These are phyloP conservation scores for Akanthomyces dipterigenus DNA, from an alignment of 2,329 filamentous ascomycete genomes.

Conservation along the genomic window DNA sequence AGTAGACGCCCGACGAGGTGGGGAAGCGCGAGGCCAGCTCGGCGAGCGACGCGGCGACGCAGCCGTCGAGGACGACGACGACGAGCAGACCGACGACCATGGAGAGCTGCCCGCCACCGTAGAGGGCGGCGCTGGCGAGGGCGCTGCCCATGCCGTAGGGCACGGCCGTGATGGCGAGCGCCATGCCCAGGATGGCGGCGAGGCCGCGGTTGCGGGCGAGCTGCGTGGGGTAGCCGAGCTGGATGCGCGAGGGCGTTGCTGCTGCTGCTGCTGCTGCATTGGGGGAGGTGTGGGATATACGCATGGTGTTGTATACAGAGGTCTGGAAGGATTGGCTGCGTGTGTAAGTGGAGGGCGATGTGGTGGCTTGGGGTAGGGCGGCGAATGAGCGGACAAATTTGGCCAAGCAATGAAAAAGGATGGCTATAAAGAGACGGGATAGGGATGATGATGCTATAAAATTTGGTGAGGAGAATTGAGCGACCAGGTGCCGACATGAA, in stretches of 20 bases:
- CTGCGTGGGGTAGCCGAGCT: neutral
- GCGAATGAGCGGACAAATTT: too few relatives aligned
- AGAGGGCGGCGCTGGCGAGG: neutral
- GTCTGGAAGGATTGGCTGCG: too few relatives aligned
- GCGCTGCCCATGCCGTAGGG: constrained; percentile 6
- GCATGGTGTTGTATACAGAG: neutral
- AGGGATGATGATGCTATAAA: neutral
- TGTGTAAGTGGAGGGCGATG: neutral
- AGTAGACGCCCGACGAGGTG: constrained; percentile 13
- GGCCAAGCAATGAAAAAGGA: neutral
- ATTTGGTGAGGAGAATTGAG: too few relatives aligned
- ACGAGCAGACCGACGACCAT: constrained; percentile 13
- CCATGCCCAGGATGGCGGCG: neutral
- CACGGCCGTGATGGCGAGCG: constrained; percentile 2
- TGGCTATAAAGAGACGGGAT: neutral
- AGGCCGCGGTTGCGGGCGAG: neutral
- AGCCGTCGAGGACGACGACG: constrained; percentile 10
- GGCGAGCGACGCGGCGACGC: constrained; percentile 7
- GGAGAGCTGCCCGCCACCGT: constrained; percentile 1
- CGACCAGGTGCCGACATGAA: neutral
- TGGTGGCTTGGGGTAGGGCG: neutral
- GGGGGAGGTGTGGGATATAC: neutral
- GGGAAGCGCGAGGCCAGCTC: constrained; percentile 14
- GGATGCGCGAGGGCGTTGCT: neutral
- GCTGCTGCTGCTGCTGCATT: neutral